Base-by-base conservation (phyloP, 2,329 filamentous ascomycete genomes). In the Zymoseptoria crescenta region DNA sequence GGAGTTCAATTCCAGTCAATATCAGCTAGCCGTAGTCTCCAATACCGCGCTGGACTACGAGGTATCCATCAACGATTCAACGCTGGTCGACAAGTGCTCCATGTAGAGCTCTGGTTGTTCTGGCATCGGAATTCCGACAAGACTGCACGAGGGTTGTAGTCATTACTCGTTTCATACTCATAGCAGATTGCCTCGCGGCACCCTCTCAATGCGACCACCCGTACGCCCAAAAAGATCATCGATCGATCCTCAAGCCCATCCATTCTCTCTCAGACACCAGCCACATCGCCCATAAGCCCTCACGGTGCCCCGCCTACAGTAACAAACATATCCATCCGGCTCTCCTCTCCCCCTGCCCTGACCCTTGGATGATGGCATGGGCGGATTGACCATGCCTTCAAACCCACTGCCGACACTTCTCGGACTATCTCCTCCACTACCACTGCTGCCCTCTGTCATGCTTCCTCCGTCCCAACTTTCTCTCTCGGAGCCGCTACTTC, bases 361-460 rank as follows among this genome's bases (percentile, higher is more conserved):
- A 8, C 51, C 51, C n/a, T 52, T 30, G 24, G 4, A 24, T 3
- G 41, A n/a, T 20, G 59, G 64, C 9, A 60, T 64, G 29, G 65
- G 62, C n/a, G 62, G 62, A 28, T 56, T 61, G 27, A 68, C 61
- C 56, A 69, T 69, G 49, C 62, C 58, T 9, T 79, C 77, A 24
- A 78, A 73, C 20, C 75, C 77, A 59, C 73, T 76, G 54, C 78
- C 78, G 35, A 73, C 73, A 67, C 75, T 79, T 50, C 74, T 69
- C 8, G 82, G 81, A 69, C 82, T 84, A 66, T 80, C 82, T 6
- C 35, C 35, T 4, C 35, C 35, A 16, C 78, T 81, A 54, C 81
- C 81, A 68, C 81, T 83, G 54, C 65, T 69, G 2, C 64, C 64
- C 24, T 67, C 68, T 20, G 73, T 74, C 51, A 76, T 75, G 62